Evolutionary conservation across 139 green algal species (phyloP).

Genomic region (Zygnema circumcarinatum): DNA sequence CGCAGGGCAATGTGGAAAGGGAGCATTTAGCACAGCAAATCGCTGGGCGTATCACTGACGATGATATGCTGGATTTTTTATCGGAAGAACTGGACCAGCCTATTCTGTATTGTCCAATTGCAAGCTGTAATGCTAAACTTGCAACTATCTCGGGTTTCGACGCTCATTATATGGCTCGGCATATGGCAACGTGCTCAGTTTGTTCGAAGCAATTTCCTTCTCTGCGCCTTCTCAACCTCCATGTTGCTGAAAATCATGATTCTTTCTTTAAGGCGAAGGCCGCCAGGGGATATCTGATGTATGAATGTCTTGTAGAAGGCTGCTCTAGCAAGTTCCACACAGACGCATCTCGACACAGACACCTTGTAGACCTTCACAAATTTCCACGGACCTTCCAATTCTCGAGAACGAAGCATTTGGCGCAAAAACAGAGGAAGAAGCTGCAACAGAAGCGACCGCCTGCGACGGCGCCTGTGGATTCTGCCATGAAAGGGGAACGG

Average conservation of each 20-base stretch:
- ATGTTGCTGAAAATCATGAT: conserved; percentile 22
- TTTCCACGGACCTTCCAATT: conserved; percentile 1
- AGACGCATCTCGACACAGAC: conserved; percentile 16
- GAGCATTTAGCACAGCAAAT: conserved; percentile 19
- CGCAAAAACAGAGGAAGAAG: conserved; percentile 18
- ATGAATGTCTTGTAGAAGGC: conserved; percentile 13
- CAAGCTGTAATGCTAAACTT: neutral
- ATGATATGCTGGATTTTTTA: conserved; percentile 7
- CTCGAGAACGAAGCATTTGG: neutral
- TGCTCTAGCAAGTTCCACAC: neutral
- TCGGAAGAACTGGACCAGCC: neutral
- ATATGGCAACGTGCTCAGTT: conserved; percentile 20
- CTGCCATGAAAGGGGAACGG: neutral
- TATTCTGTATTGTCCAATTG: conserved; percentile 9
- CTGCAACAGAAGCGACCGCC: neutral
- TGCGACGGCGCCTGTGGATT: neutral
- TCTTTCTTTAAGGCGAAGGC: conserved; percentile 15
- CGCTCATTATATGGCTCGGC: conserved; percentile 1
- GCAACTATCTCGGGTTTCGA: conserved; percentile 1
- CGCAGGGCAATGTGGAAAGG: conserved; percentile 3
- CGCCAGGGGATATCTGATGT: neutral
- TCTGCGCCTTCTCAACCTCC: neutral
- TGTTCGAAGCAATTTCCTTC: neutral
- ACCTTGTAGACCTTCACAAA: conserved; percentile 9
- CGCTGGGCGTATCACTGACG: neutral